These are phyloP conservation scores for Mitragyna speciosa DNA, from an alignment of 257 asterid species.

Conservation along the genomic window DNA sequence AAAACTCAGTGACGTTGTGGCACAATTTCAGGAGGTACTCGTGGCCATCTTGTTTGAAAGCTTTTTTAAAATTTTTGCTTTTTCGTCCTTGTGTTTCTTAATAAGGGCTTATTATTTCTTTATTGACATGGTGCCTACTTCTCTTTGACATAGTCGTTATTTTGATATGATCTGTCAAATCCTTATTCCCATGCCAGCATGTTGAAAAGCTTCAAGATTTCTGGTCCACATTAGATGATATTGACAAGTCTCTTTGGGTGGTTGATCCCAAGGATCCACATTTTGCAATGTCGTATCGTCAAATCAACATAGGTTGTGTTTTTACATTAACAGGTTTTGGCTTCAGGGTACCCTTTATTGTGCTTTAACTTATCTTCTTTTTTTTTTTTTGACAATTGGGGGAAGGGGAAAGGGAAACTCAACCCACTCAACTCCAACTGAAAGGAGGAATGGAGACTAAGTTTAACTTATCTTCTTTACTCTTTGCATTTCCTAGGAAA, in stretches of 20 bases:
- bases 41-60: conserved; percentile 7
- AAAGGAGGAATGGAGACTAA: too few species aligned
- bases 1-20: conserved; percentile 51
- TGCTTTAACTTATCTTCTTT: conserved; percentile 2
- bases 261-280: conserved; percentile 46
- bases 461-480: conserved; percentile 3
- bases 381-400: too few species aligned
- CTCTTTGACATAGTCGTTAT: neutral
- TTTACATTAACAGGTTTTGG: neutral
- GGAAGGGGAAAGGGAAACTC: too few species aligned
- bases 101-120: neutral
- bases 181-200: conserved; percentile 46
- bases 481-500: conserved; percentile 41
- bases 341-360: neutral
- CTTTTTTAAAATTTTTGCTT: neutral
- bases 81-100: neutral
- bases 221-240: conserved; percentile 67
- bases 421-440: too few species aligned
- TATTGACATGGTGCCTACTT: neutral
- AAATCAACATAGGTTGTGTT: conserved; percentile 57
- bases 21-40: conserved; percentile 63
- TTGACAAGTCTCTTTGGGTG: conserved; percentile 56
- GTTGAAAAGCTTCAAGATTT: conserved; percentile 63
- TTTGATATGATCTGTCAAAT: neutral
- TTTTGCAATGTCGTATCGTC: conserved; percentile 59